Percentiles rank a stretch among this genome's conserved stretches.
phyloP scores from a whole-genome alignment of 352 stramenopile genomes.

The Phytophthora tentaculata region DNA sequence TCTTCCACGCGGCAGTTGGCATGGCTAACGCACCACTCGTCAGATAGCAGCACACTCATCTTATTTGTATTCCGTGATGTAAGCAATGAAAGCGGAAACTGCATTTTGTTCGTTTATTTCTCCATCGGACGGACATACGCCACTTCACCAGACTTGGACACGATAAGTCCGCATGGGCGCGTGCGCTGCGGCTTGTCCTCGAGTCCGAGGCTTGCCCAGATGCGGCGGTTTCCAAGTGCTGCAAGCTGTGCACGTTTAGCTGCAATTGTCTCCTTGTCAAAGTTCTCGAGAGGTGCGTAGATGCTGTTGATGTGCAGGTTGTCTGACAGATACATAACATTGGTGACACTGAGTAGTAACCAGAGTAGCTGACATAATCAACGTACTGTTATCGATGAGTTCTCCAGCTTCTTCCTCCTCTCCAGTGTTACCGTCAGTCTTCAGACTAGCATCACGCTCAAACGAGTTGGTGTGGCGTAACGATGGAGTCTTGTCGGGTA shows the following conservation, averaged over 20 bases:
- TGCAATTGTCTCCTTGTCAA: conserved; percentile 83
- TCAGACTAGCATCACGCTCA: conserved; percentile 50
- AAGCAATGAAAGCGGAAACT: conserved; percentile 32
- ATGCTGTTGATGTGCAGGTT: conserved; percentile 73
- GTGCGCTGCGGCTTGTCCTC: conserved; percentile 74
- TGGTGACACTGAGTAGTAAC: not conserved
- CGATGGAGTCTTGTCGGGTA: conserved; percentile 50
- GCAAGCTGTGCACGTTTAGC: conserved; percentile 80
- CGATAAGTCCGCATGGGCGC: conserved; percentile 64
- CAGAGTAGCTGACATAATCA: not conserved
- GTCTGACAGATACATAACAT: conserved; percentile 30
- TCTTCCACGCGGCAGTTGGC: not conserved
- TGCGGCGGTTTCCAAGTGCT: conserved; percentile 76
- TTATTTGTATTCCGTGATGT: conserved; percentile 45
- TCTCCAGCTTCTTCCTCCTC: conserved; percentile 80
- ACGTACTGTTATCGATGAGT: conserved; percentile 65
- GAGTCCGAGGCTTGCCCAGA: conserved; percentile 86
- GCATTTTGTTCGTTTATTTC: conserved; percentile 45
- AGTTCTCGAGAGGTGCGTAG: conserved; percentile 77
- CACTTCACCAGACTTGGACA: conserved; percentile 79
- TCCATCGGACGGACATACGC: conserved; percentile 70
- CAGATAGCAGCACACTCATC: conserved; percentile 25
- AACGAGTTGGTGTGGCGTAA: conserved; percentile 51
- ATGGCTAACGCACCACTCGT: not conserved
- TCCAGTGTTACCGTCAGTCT: conserved; percentile 33